A percentile compares a stretch with the other conserved stretches of the same genome.
Evolutionary conservation across 2,329 filamentous ascomycete species (phyloP).

Genomic region (Fusarium nodosum): DNA sequence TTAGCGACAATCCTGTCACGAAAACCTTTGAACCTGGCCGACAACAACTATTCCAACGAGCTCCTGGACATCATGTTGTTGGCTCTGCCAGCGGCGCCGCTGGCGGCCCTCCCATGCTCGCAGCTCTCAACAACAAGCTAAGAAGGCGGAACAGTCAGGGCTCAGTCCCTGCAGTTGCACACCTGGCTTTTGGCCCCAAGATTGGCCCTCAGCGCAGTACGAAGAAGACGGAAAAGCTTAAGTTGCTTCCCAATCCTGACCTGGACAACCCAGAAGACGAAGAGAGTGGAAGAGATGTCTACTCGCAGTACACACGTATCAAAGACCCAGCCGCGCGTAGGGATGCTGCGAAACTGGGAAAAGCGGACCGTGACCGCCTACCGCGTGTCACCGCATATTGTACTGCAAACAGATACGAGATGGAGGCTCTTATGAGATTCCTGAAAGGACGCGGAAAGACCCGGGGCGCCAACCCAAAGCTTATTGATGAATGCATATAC

Average conservation of each 20-base stretch:
- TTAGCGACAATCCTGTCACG: slow-evolving; percentile 78
- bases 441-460: slow-evolving; percentile 86
- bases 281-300: slow-evolving; percentile 94
- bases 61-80: slow-evolving; percentile 51
- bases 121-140: slow-evolving; percentile 87
- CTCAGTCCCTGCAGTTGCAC: slow-evolving; percentile 55
- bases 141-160: slow-evolving; percentile 88
- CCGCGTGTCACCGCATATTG: slow-evolving; percentile 97
- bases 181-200: slow-evolving; percentile 68
- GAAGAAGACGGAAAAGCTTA: slow-evolving; percentile 96
- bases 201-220: slow-evolving; percentile 95
- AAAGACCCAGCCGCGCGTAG: slow-evolving; percentile 94
- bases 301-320: slow-evolving; percentile 97
- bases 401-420: slow-evolving; percentile 90
- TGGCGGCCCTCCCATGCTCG: slow-evolving; percentile 72
- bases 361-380: slow-evolving; percentile 88
- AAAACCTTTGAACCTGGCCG: slow-evolving; percentile 69
- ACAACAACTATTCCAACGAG: slow-evolving; percentile 42
- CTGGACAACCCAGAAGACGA: slow-evolving; percentile 84
- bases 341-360: slow-evolving; percentile 92
- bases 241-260: slow-evolving; percentile 93
- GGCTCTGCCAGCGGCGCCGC: slow-evolving; percentile 53
- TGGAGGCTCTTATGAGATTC: slow-evolving; percentile 91
- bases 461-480: slow-evolving; percentile 85
- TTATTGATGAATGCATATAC: slow-evolving; percentile 98